A percentile compares a stretch with the other conserved stretches of the same genome.
These are phyloP conservation scores for Ophiostoma pallidulum DNA, from an alignment of 2,329 filamentous ascomycete species.

Conservation along the genomic window DNA sequence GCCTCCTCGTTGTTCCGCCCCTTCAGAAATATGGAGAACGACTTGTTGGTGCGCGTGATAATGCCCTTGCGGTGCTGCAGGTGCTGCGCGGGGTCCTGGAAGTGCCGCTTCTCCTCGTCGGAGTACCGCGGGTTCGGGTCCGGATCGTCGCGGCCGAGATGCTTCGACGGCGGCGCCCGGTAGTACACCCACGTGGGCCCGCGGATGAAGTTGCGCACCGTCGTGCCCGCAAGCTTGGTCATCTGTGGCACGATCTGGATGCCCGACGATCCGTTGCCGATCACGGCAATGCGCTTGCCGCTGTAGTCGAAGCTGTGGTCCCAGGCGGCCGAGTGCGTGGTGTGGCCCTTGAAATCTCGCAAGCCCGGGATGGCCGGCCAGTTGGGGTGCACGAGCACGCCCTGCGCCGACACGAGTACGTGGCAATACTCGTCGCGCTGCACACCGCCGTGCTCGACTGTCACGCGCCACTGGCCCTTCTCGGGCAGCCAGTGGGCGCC, in stretches of 20 bases:
- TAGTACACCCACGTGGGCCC: constrained; percentile 5
- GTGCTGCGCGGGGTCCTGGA: constrained; percentile 9
- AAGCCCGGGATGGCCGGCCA: constrained; percentile 14
- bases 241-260: constrained; percentile 15
- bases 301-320: constrained; percentile 19
- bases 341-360: constrained; percentile 21
- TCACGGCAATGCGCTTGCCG: constrained; percentile 27
- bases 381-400: constrained; percentile 6
- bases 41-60: constrained; percentile 4
- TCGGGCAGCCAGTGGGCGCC: constrained; percentile 1
- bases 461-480: constrained; percentile 3
- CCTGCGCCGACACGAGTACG: constrained; percentile 1
- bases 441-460: background rate
- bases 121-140: constrained; percentile 5
- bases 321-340: constrained; percentile 22
- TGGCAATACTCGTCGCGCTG: constrained; percentile 5
- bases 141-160: constrained; percentile 4
- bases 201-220: constrained; percentile 3
- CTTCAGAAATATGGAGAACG: constrained; percentile 7
- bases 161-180: constrained; percentile 1
- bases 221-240: constrained; percentile 5
- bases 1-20: constrained; percentile 2
- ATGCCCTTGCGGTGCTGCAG: constrained; percentile 6
- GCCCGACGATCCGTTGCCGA: constrained; percentile 30
- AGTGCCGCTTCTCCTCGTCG: constrained; percentile 1